A percentile compares a stretch with the other conserved stretches of the same genome.
Conservation (phyloP, 805 yeast species). For the Sungouiozyma ichnusensis region DNA sequence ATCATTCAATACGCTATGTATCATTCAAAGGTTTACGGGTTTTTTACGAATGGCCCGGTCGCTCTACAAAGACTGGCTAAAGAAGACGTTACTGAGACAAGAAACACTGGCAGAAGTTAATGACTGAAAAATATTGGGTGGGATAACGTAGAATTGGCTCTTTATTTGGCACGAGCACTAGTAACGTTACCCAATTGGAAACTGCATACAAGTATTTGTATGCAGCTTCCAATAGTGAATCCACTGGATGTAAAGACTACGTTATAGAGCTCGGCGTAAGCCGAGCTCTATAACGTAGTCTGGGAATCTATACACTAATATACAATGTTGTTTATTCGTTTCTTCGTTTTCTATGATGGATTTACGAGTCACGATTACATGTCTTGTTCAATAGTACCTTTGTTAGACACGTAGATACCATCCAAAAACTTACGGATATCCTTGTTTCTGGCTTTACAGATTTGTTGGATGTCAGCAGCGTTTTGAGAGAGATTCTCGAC, state of each 20-base stretch:
- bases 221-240: neutral
- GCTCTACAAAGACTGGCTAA: neutral
- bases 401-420: conserved; percentile 98
- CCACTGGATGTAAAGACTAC: neutral
- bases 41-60: too few relatives aligned
- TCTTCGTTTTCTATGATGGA: too few relatives aligned
- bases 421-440: conserved; percentile 99
- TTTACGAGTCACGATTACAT: too few relatives aligned
- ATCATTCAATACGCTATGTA: too few relatives aligned
- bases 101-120: too few relatives aligned
- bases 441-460: conserved; percentile 98
- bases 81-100: too few relatives aligned
- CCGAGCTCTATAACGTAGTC: neutral
- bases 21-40: too few relatives aligned
- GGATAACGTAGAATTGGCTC: neutral
- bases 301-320: neutral
- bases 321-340: neutral
- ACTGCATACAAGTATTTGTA: neutral
- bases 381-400: conserved; percentile 75
- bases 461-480: conserved; percentile 97
- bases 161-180: neutral
- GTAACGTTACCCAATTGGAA: neutral
- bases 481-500: conserved; percentile 86
- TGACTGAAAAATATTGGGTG: neutral
- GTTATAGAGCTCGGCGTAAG: neutral